Evolutionary conservation across 2,329 filamentous ascomycete genomes (phyloP).

Genomic region (Aaosphaeria arxii): DNA sequence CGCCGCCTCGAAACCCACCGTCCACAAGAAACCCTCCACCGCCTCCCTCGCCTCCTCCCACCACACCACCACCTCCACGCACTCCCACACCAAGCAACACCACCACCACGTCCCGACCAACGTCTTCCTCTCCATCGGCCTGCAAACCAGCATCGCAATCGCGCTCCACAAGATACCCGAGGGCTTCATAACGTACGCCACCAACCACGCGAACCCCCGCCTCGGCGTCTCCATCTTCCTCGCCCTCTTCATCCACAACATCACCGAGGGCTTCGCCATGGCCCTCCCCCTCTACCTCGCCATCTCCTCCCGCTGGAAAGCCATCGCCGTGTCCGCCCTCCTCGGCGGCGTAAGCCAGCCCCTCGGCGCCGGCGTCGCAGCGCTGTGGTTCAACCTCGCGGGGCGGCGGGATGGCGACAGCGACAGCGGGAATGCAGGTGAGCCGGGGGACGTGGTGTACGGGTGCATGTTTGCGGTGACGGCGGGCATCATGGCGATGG

Average conservation of each 20-base stretch:
- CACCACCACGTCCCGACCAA: conserved; percentile 96
- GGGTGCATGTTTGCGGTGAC: conserved; percentile 84
- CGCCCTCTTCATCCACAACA: conserved; percentile 96
- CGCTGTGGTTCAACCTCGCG: conserved; percentile 78
- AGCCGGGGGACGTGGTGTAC: conserved; percentile 60
- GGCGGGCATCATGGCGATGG: conserved; percentile 92
- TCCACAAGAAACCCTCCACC: conserved; percentile 10
- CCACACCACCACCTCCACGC: conserved; percentile 5
- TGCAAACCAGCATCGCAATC: conserved; percentile 93
- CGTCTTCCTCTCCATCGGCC: conserved; percentile 88
- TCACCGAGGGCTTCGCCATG: conserved; percentile 94
- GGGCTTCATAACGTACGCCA: conserved; percentile 86
- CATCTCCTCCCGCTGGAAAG: conserved; percentile 72
- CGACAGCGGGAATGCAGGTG: conserved; percentile 21
- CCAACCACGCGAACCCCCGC: conserved; percentile 88
- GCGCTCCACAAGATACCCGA: conserved; percentile 94
- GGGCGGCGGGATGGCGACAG: conserved; percentile 45
- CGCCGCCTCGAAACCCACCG: conserved; percentile 2
- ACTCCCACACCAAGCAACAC: conserved; percentile 56
- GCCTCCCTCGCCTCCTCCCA: conserved; percentile 10
- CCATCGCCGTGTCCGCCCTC: conserved; percentile 79
- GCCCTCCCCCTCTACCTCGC: conserved; percentile 91
- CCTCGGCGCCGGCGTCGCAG: conserved; percentile 78
- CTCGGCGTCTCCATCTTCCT: conserved; percentile 92
- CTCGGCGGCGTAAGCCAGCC: conserved; percentile 87